A percentile compares a stretch with the other conserved stretches of the same genome.
Conservation (phyloP, 2,329 filamentous ascomycete genomes). For the Curvularia sp. region DNA sequence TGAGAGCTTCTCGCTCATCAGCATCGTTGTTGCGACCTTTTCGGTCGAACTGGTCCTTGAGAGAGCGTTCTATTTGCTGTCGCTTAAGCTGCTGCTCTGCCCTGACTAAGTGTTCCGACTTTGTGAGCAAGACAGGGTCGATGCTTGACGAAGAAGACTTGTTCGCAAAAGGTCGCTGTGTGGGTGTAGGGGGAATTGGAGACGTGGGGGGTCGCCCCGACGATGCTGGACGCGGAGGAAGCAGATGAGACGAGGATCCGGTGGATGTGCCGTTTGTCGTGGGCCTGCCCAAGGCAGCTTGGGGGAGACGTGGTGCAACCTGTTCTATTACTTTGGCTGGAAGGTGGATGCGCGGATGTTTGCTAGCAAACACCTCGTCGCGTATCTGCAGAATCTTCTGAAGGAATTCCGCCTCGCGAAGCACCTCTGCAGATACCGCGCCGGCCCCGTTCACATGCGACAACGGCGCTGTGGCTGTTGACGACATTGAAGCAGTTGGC, state of each 20-base stretch:
- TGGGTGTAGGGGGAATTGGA: conserved; percentile 29
- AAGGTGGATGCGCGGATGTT: conserved; percentile 68
- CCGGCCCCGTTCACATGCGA: conserved; percentile 44
- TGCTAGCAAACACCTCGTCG: conserved; percentile 80
- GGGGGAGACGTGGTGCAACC: conserved; percentile 45
- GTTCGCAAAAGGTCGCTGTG: conserved; percentile 46
- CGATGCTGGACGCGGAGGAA: conserved; percentile 42
- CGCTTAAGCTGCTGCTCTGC: conserved; percentile 82
- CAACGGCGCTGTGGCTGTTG: conserved; percentile 38
- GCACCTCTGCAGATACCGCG: conserved; percentile 47
- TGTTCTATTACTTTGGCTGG: conserved; percentile 60
- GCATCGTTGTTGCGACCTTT: conserved; percentile 59
- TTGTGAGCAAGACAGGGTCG: conserved; percentile 83
- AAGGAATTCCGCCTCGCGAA: conserved; percentile 63
- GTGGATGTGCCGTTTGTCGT: conserved; percentile 43
- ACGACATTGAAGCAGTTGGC: conserved; percentile 42
- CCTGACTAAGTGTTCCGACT: conserved; percentile 82
- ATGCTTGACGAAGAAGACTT: conserved; percentile 68
- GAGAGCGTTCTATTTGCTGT: conserved; percentile 76
- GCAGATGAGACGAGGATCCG: conserved; percentile 32
- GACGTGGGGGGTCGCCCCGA: conserved; percentile 34
- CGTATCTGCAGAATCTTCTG: conserved; percentile 81
- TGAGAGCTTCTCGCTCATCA: conserved; percentile 54
- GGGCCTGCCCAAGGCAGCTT: conserved; percentile 38
- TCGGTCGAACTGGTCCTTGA: conserved; percentile 79